A percentile compares a stretch with the other conserved stretches of the same genome.
Evolutionary conservation across 306 rosid species (phyloP).

Genomic region (Cicer arietinum): DNA sequence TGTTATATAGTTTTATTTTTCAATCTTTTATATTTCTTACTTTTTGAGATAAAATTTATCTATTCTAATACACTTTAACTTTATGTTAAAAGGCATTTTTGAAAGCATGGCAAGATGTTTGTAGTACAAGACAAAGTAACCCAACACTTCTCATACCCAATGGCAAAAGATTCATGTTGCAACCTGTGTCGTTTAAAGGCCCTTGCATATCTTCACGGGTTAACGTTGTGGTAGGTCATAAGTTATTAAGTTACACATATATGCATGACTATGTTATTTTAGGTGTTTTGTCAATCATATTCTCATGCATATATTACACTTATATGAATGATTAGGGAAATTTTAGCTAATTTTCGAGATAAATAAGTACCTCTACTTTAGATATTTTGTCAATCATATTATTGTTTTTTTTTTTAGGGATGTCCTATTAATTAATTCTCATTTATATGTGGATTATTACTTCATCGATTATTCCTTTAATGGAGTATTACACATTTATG

Average conservation of each 20-base stretch:
- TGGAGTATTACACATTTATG: no score
- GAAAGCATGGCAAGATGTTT: slow-evolving; percentile 55
- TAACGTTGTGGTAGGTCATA: slow-evolving; percentile 43
- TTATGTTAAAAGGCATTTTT: slow-evolving; percentile 53
- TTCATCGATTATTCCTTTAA: not conserved
- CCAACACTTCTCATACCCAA: slow-evolving; percentile 50
- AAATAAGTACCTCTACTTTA: not conserved
- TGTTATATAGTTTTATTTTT: no score
- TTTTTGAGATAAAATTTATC: no score
- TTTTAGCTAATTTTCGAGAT: not conserved
- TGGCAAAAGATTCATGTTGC: slow-evolving; percentile 51
- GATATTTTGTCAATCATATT: not conserved
- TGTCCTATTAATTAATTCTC: not conserved
- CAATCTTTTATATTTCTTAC: no score
- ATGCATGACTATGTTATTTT: not conserved
- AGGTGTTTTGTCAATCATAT: no score
- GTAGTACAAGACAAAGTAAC: slow-evolving; percentile 36
- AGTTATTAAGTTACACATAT: not conserved
- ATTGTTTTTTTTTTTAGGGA: no score
- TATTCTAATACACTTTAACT: no score
- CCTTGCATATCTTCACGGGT: slow-evolving; percentile 55
- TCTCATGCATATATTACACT: no score
- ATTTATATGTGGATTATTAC: not conserved
- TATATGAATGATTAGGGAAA: not conserved
- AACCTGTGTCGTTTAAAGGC: slow-evolving; percentile 52